phyloP scores from a whole-genome alignment of 306 rosid species.

The Rubus parviflorus region DNA sequence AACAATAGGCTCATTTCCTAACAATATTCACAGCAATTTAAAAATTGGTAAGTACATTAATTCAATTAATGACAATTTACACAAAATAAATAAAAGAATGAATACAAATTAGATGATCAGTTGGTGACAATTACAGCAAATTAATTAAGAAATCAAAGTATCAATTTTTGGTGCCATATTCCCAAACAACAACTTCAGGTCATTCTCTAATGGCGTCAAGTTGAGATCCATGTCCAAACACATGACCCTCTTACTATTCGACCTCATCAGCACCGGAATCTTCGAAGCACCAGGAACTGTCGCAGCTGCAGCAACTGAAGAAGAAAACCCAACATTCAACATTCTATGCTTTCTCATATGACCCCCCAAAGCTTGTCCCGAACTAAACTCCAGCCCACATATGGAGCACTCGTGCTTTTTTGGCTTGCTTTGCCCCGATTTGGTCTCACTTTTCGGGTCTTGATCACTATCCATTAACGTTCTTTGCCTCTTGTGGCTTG shows the following conservation, averaged over 20 bases:
- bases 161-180: slow-evolving; percentile 45
- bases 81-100: background rate
- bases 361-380: slow-evolving; percentile 85
- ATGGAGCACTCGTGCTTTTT: slow-evolving; percentile 61
- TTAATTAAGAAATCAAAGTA: slow-evolving; percentile 29
- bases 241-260: slow-evolving; percentile 38
- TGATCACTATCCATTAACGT: background rate
- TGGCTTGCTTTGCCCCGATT: slow-evolving; percentile 20
- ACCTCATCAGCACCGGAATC: slow-evolving; percentile 51
- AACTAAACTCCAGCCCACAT: slow-evolving; percentile 58
- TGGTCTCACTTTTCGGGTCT: slow-evolving; percentile 16
- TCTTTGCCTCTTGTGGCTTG: slow-evolving; percentile 64
- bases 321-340: background rate
- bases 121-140: background rate
- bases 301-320: background rate
- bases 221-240: slow-evolving; percentile 58
- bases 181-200: slow-evolving; percentile 58
- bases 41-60: background rate
- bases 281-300: slow-evolving; percentile 21
- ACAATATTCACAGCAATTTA: no score
- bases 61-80: background rate
- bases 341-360: slow-evolving; percentile 71
- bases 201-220: slow-evolving; percentile 76
- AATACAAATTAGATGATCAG: slow-evolving; percentile 8
- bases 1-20: no score